phyloP scores from a whole-genome alignment of 495 filamentous ascomycete species.

The Physcia stellaris region DNA sequence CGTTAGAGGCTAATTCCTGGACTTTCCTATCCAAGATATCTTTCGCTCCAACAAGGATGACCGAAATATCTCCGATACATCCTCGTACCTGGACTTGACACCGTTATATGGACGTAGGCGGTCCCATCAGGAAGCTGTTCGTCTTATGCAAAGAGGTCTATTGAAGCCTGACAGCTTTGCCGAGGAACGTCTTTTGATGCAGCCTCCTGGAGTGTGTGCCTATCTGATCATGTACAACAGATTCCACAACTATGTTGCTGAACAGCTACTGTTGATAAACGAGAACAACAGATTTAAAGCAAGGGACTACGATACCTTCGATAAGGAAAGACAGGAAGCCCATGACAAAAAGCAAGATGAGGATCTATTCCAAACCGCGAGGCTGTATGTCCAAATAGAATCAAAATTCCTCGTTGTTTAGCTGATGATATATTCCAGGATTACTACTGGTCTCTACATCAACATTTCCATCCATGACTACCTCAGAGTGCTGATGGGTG shows the following conservation, averaged over 20 bases:
- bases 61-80: constrained; percentile 47
- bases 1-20: too few species aligned
- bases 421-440: constrained; percentile 9
- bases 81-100: constrained; percentile 62
- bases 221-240: constrained; percentile 40
- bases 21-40: constrained; percentile 25
- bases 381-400: constrained; percentile 14
- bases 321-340: constrained; percentile 1
- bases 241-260: constrained; percentile 31
- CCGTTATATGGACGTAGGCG: constrained; percentile 63
- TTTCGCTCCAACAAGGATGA: constrained; percentile 40
- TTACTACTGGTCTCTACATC: constrained; percentile 20
- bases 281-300: constrained; percentile 31
- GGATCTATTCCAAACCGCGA: constrained; percentile 21
- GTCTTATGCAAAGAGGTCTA: constrained; percentile 55
- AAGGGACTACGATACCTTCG: not conserved
- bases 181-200: constrained; percentile 52
- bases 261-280: constrained; percentile 35
- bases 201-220: constrained; percentile 57
- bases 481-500: constrained; percentile 15
- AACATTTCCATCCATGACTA: constrained; percentile 22
- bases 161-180: constrained; percentile 62
- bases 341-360: constrained; percentile 18
- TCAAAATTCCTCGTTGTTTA: too few species aligned
- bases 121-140: constrained; percentile 46